Conservation (phyloP, 495 filamentous ascomycete species). For the Ramalina peruviana region DNA sequence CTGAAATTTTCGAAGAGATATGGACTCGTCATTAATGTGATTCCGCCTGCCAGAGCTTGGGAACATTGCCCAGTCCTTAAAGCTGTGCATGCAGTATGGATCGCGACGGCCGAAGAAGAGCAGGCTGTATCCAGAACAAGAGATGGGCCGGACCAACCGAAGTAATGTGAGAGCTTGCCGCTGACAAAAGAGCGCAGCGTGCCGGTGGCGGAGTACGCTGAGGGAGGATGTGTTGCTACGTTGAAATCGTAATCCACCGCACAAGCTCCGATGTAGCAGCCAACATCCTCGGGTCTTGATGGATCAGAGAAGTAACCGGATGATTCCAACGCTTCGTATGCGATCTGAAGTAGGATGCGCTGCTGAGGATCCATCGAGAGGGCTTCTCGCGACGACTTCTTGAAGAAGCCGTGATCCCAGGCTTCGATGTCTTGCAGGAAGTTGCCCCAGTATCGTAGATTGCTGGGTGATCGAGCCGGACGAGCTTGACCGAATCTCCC, state of each 20-base stretch:
- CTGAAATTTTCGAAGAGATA: constrained; percentile 10
- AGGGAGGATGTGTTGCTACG: constrained; percentile 15
- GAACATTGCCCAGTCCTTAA: constrained; percentile 10
- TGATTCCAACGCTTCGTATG: constrained; percentile 35
- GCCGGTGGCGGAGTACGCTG: constrained; percentile 22
- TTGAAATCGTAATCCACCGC: constrained; percentile 23
- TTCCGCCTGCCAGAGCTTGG: constrained; percentile 17
- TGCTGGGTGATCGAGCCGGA: constrained; percentile 7
- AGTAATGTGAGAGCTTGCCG: constrained; percentile 21
- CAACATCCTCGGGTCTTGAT: constrained; percentile 4
- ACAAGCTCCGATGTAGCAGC: constrained; percentile 13
- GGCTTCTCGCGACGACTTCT: constrained; percentile 28
- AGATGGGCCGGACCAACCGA: constrained; percentile 23
- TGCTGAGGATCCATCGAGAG: constrained; percentile 20
- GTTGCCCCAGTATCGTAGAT: constrained; percentile 23
- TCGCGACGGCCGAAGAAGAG: constrained; percentile 15
- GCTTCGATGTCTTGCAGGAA: constrained; percentile 30
- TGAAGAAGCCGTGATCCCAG: constrained; percentile 43
- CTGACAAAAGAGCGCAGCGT: constrained; percentile 14
- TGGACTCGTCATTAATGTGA: constrained; percentile 22
- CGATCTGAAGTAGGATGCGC: constrained; percentile 29
- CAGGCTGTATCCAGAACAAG: constrained; percentile 23
- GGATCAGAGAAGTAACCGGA: constrained; percentile 4
- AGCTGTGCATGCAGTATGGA: constrained; percentile 10
- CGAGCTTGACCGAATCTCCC: constrained; percentile 14